Evolutionary conservation across 495 filamentous ascomycete species (phyloP), one percentile per base, ranked within the genome.

Genomic region (Tuber umbilicatum): DNA sequence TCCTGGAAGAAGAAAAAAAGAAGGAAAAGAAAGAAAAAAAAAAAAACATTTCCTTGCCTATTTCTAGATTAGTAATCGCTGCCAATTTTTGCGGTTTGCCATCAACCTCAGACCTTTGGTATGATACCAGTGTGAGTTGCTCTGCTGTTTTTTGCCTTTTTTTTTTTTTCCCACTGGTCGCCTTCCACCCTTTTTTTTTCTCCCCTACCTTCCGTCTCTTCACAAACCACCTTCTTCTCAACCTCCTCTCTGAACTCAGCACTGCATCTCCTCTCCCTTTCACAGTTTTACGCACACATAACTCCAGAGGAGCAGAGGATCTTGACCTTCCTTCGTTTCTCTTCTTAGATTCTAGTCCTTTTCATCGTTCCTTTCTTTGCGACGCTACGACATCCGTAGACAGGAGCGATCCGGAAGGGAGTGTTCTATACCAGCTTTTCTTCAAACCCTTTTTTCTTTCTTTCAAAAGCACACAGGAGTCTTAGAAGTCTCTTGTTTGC

Each of bases 231-330:
- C 77, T 75, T 76, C 73, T 72, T 74, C 76, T 75, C 69, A 50
- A 73, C 73, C 69, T 73, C 80, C 64, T 79, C 75, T 64, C 74
- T 68, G 73, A 72, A 77, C 69, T 74, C 73, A 75, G 73, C 74
- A 79, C 67, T 73, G 77, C 78, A 74, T 73, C 76, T 77, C 74
- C 76, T 80, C 76, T 75, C 72, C 83, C 81, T 82, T 84, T 85
- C 83, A 83, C 83, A 85, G 82, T 82, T 83, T 82, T 75, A 78
- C 81, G 82, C 83, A 82, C 81, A 84, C 83, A 81, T 84, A 84
- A 84, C 84, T 83, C 82, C 81, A 75, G 81, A 82, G 80, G 83
- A 85, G 78, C 80, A 77, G 79, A 82, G 82, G 79, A 81, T 83
- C 83, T 82, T 82, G 83, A 79, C 81, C 83, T 84, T 82, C 81